Conservation (phyloP, 257 asterid genomes). For the Solanum pinnatisectum region DNA sequence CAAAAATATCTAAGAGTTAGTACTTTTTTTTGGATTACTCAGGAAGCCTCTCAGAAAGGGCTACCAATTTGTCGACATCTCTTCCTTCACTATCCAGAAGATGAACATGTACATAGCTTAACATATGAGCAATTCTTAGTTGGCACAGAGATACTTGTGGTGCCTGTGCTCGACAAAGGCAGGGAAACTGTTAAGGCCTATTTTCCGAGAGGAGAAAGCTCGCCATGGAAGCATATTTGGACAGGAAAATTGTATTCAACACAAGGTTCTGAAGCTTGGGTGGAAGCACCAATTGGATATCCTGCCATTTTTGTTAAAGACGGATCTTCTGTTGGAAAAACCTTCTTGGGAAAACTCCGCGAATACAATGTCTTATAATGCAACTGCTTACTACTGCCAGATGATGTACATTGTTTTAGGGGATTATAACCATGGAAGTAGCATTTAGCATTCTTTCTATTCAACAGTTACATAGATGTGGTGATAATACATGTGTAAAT, state of each 20-base stretch:
- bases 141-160: constrained; percentile 85
- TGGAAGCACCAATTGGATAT: constrained; percentile 67
- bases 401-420: background rate
- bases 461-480: background rate
- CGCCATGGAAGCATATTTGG: constrained; percentile 83
- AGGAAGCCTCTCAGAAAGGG: constrained; percentile 89
- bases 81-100: constrained; percentile 86
- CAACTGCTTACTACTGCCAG: background rate
- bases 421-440: background rate
- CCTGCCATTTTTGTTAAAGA: constrained; percentile 82
- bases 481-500: background rate
- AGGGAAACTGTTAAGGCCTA: constrained; percentile 52
- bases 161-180: constrained; percentile 84
- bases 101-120: constrained; percentile 47
- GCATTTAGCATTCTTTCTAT: background rate
- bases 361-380: constrained; percentile 33
- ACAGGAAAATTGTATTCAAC: constrained; percentile 46
- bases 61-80: constrained; percentile 88
- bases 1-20: background rate
- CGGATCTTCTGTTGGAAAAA: constrained; percentile 68
- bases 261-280: constrained; percentile 47
- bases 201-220: constrained; percentile 60
- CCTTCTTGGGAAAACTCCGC: constrained; percentile 45
- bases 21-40: background rate
- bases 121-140: constrained; percentile 78